Base-by-base conservation (phyloP, 345 rosid species). In the Boechera divaricarpa region DNA sequence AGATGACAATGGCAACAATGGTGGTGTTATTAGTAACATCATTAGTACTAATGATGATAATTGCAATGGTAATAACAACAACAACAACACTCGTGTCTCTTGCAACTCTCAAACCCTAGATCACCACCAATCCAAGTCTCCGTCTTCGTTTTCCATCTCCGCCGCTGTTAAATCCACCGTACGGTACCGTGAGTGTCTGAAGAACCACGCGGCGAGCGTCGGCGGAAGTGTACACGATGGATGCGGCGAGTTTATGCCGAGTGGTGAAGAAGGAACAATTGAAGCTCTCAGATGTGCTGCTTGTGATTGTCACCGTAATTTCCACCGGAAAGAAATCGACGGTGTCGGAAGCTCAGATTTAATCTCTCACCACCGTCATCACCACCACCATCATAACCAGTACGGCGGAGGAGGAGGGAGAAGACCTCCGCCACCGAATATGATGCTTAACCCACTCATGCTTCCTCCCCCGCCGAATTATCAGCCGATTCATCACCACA, bases 181-280 rank as follows among this genome's bases (percentile, higher is more conserved):
- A 41, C 67, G 90, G 73, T 94, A 92, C 82, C 83, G 97, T 5
- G 98, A 94, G 74, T 94, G 98, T 70, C 88, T 90, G 6, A 83
- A 91, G 71, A 94, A 94, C 83, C 98, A 94, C 80, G 97, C 97
- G 2, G 97, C 98, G 24, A 87, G 64, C 72, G 83, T 90, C 38
- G 98, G 98, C 7, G 98, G 98, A 3, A 90, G 84, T 26, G 86
- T 92, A 13, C 82, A 75, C 77, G 98, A 94, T 29, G 98, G 98
- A 4, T 94, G 98, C 51, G 95, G 98, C 1, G 98, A 94, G 92
- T 94, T 94, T 84, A 92, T 94, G 98, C 96, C 98, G 0, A 86
- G 97, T 6, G 98, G 98, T 0, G 92, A 89, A 47, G 98, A 87
- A n/a, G 97, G 98, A 24, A 82, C 88, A 0, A 63, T 88, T 0